Evolutionary conservation across 2,329 filamentous ascomycete species (phyloP).

Genomic region (Xylariaceae sp.): DNA sequence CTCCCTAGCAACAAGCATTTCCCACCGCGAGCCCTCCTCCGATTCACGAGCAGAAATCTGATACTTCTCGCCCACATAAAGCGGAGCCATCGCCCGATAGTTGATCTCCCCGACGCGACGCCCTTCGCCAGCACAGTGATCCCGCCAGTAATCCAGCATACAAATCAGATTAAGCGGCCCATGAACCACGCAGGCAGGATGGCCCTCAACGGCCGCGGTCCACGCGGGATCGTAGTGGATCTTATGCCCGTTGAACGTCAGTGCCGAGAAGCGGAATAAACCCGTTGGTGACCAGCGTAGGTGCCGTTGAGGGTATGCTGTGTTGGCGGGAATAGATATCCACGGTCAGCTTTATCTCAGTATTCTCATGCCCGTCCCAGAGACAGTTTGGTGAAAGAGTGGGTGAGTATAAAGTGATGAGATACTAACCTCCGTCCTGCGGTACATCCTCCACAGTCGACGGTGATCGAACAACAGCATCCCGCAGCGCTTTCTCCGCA

Average conservation of each 20-base stretch:
- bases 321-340: neutral
- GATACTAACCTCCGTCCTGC: slow-evolving; percentile 4
- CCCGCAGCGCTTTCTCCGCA: slow-evolving; percentile 17
- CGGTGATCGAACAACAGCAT: slow-evolving; percentile 21
- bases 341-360: neutral
- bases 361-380: too few relatives aligned
- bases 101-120: slow-evolving; percentile 40
- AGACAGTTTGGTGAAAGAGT: too few relatives aligned
- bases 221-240: slow-evolving; percentile 76
- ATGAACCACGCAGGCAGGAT: slow-evolving; percentile 70
- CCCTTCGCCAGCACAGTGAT: slow-evolving; percentile 40
- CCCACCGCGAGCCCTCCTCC: slow-evolving; percentile 37
- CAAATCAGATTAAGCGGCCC: slow-evolving; percentile 73
- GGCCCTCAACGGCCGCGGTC: slow-evolving; percentile 61
- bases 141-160: slow-evolving; percentile 64
- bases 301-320: slow-evolving; percentile 30
- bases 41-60: slow-evolving; percentile 52
- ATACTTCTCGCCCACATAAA: slow-evolving; percentile 65
- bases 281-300: slow-evolving; percentile 44
- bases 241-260: slow-evolving; percentile 82
- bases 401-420: neutral
- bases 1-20: slow-evolving; percentile 45
- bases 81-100: slow-evolving; percentile 65
- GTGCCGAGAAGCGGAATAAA: slow-evolving; percentile 76
- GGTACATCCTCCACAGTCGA: slow-evolving; percentile 29